Base-by-base conservation (phyloP, 2,329 filamentous ascomycete species). In the Botryosphaeria dothidea region DNA sequence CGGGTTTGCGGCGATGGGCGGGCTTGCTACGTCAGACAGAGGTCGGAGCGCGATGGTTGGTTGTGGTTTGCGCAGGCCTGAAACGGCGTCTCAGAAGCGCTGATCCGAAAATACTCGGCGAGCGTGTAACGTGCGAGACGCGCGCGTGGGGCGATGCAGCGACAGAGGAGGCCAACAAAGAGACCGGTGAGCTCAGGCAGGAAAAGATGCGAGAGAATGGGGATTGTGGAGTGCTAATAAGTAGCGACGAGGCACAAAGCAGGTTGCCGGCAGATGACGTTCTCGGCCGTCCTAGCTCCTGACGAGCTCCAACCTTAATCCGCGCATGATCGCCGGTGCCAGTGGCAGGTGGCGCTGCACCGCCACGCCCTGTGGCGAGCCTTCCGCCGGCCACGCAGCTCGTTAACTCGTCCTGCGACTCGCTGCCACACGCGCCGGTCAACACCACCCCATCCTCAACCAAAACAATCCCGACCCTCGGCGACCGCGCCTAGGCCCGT, bases 11-110 rank as follows among this genome's bases (percentile, higher is more conserved):
- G 58, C 74, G 58, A 27, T 62, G 58, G 8, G 58, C 23, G 25
- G 43, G 19, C 45, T 49, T 49, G 58, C 58, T 62, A 51, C 58
- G 58, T 62, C 58, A 62, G 58, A 27, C 34, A 27, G 58, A n/a
- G 31, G 58, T 6, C 23, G n/a, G 19, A 19, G 58, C 43, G 31
- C 43, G 45, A 51, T 51, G 75, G 74, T 77, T 78, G 75, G 75
- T 57, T 48, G 70, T 67, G 71, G 71, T 69, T 66, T 69, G 65
- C 68, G 68, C 48, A 58, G 52, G 57, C 65, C 70, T 77, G 76
- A 78, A 78, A 77, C 76, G 73, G 74, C 75, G 75, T 74, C 70
- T 73, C 70, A 49, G 46, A 41, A 62, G 45, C 58, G 58, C 58
- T 51, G 56, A 60, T 60, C 56, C 41, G 56, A 60, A 46, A 60